These are phyloP conservation scores for Voacanga thouarsii DNA, from an alignment of 257 asterid species.

Conservation along the genomic window DNA sequence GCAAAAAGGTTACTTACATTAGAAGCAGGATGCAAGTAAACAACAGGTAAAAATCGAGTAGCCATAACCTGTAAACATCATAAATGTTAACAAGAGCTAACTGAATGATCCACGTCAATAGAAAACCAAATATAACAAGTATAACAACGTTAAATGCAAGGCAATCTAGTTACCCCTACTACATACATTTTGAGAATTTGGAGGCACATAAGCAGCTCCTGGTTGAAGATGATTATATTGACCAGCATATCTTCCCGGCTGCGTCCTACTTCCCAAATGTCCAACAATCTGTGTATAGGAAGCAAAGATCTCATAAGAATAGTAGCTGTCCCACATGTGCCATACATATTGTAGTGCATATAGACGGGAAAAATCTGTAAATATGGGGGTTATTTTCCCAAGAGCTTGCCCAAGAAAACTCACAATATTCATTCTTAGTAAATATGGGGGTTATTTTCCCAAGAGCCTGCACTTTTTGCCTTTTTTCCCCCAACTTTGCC, in stretches of 20 bases:
- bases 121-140: constrained; percentile 11
- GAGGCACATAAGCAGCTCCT: constrained; percentile 46
- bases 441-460: no score
- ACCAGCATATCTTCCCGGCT: constrained; percentile 52
- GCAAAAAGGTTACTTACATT: constrained; percentile 43
- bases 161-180: background rate
- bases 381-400: background rate
- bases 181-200: constrained; percentile 66
- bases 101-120: background rate
- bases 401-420: background rate
- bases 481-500: background rate
- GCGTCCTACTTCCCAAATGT: constrained; percentile 52
- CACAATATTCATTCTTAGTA: background rate
- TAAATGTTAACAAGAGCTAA: background rate
- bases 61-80: constrained; percentile 55
- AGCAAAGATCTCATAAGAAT: constrained; percentile 12
- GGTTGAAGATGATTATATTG: constrained; percentile 58
- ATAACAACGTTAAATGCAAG: background rate
- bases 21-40: constrained; percentile 65
- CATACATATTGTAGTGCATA: background rate
- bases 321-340: background rate
- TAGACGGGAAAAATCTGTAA: background rate
- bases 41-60: constrained; percentile 61
- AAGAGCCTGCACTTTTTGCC: background rate
- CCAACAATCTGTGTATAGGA: constrained; percentile 50